These are phyloP conservation scores for Takashimella tepidaria DNA, from an alignment of 1,284 basidiomycete species.

Conservation along the genomic window DNA sequence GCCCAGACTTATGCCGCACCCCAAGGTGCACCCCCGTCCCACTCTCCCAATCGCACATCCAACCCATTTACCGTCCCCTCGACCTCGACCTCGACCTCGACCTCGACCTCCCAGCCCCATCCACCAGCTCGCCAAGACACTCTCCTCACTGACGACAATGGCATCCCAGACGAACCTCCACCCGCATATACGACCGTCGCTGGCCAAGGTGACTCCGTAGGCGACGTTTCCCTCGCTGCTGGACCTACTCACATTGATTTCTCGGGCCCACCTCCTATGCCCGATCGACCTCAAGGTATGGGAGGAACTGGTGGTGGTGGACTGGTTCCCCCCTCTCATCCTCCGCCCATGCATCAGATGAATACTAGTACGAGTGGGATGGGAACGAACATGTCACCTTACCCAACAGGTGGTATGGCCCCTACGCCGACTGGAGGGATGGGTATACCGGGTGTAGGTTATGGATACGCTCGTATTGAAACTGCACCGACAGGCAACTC, in stretches of 20 bases:
- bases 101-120: neutral
- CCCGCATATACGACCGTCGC: conserved; percentile 32
- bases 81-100: neutral
- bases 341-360: no score
- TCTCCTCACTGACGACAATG: conserved; percentile 8
- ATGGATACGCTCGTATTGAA: neutral
- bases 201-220: conserved; percentile 3
- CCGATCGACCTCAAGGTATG: conserved; percentile 22
- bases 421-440: conserved; percentile 30
- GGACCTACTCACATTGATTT: conserved; percentile 43
- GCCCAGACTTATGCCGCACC: neutral
- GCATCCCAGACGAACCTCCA: conserved; percentile 32
- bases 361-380: neutral
- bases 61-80: neutral
- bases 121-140: conserved; percentile 4
- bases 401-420: conserved; percentile 17
- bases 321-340: neutral
- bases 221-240: conserved; percentile 19
- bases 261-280: conserved; percentile 43
- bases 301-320: neutral
- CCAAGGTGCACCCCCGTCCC: neutral
- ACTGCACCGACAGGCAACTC: neutral
- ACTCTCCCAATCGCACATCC: neutral
- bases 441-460: neutral
- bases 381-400: conserved; percentile 1